Percentiles rank a stretch among this genome's conserved stretches.
These are phyloP conservation scores for Podila horticola DNA, from an alignment of 192 early-diverging fungal genomes.

Conservation along the genomic window DNA sequence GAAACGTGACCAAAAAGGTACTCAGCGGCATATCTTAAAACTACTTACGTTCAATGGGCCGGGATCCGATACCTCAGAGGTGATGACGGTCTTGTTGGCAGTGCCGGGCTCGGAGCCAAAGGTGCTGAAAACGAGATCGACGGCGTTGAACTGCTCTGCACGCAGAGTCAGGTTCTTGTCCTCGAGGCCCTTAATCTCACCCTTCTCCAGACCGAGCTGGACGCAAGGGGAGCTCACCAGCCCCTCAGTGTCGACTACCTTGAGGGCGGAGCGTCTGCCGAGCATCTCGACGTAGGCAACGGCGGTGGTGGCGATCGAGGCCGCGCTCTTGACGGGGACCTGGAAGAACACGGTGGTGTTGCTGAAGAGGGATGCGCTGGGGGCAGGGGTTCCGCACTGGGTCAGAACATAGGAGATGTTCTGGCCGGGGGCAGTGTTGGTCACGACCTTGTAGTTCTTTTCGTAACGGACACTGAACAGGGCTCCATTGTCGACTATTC, in stretches of 20 bases:
- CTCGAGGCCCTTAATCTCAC: conserved; percentile 35
- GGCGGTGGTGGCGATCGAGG: conserved; percentile 52
- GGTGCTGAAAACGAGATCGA: conserved; percentile 59
- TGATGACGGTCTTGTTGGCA: conserved; percentile 58
- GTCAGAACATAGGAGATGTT: conserved; percentile 72
- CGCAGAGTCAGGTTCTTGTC: conserved; percentile 58
- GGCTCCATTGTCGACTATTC: conserved; percentile 58
- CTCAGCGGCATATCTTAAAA: neutral
- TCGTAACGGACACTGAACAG: conserved; percentile 70
- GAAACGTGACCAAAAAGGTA: neutral
- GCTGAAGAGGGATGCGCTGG: conserved; percentile 46
- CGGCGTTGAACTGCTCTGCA: conserved; percentile 55
- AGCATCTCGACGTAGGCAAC: conserved; percentile 63
- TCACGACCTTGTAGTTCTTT: conserved; percentile 73
- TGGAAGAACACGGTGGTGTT: conserved; percentile 56
- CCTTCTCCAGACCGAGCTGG: conserved; percentile 41
- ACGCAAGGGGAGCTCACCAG: conserved; percentile 61
- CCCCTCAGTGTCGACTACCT: conserved; percentile 46
- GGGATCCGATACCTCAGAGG: conserved; percentile 59
- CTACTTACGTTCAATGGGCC: conserved; percentile 59
- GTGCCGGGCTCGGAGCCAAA: conserved; percentile 48
- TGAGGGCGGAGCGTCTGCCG: conserved; percentile 50
- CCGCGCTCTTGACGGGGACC: conserved; percentile 56
- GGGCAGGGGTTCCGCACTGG: conserved; percentile 75
- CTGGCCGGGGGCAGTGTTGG: conserved; percentile 54